These are phyloP conservation scores for Kodamaea anthophila DNA, from an alignment of 1,139 yeast species.

Conservation along the genomic window DNA sequence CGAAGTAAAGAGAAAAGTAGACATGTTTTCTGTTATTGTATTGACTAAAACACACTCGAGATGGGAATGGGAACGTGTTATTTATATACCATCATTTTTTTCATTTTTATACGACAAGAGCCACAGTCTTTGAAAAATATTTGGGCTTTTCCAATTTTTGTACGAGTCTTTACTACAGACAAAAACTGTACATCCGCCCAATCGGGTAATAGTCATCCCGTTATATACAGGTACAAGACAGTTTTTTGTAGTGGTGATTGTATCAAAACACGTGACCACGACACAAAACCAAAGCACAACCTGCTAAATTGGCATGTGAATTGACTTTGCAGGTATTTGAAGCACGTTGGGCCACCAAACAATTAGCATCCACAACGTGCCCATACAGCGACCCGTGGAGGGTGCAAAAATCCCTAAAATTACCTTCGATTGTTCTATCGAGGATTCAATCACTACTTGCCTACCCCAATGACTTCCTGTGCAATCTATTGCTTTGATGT, in stretches of 20 bases:
- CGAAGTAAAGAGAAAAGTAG: conserved; percentile 74
- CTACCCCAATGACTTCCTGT: too few relatives aligned
- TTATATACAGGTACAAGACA: conserved; percentile 2
- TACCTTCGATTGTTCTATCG: too few relatives aligned
- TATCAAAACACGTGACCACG: conserved; percentile 7
- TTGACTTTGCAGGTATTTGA: too few relatives aligned
- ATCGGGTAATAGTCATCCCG: conserved; percentile 1
- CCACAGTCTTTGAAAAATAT: conserved; percentile 6
- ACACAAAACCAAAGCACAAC: conserved; percentile 2
- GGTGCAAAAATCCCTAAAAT: too few relatives aligned
- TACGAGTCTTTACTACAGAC: not conserved
- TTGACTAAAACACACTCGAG: not conserved
- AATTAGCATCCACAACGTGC: too few relatives aligned
- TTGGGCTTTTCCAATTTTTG: conserved; percentile 1
- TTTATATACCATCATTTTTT: conserved; percentile 5
- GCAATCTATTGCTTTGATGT: too few relatives aligned
- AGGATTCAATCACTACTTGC: too few relatives aligned
- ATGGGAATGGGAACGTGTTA: conserved; percentile 1
- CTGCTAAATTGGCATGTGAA: conserved; percentile 1
- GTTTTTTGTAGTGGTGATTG: conserved; percentile 1
- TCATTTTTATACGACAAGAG: conserved; percentile 1
- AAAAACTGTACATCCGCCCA: not conserved
- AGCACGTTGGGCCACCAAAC: too few relatives aligned
- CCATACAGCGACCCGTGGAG: too few relatives aligned
- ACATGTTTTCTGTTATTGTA: conserved; percentile 7